phyloP scores from a whole-genome alignment of 169 alveolate genomes.

The Cryptosporidium ryanae region DNA sequence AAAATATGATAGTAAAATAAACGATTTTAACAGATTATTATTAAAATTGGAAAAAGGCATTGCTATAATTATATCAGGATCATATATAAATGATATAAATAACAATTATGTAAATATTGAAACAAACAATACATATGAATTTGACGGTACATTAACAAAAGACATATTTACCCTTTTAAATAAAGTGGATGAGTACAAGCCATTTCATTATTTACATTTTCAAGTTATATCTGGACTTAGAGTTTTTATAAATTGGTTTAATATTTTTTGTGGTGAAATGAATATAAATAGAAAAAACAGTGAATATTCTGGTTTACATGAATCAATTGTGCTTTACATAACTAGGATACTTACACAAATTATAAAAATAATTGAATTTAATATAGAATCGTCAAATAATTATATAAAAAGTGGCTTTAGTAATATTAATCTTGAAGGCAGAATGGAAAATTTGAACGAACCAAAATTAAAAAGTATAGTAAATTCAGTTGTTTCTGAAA shows the following conservation, averaged over 20 bases:
- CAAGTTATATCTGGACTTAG: constrained; percentile 40
- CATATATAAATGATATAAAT: background rate
- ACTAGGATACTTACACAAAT: constrained; percentile 33
- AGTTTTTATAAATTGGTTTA: background rate
- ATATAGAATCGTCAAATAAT: too few species aligned
- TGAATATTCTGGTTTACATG: constrained; percentile 13
- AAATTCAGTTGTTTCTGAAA: too few species aligned
- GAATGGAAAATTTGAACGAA: too few species aligned
- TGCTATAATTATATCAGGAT: constrained; percentile 12
- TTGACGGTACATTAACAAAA: constrained; percentile 37
- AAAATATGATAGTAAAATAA: background rate
- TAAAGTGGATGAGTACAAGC: background rate
- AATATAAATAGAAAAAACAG: background rate
- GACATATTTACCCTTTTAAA: constrained; percentile 41
- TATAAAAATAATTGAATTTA: constrained; percentile 18
- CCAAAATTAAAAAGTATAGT: too few species aligned
- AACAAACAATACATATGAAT: constrained; percentile 18
- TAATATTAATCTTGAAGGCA: background rate
- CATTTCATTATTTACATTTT: constrained; percentile 43
- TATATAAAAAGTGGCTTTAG: too few species aligned
- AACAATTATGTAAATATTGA: background rate
- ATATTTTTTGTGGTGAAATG: background rate
- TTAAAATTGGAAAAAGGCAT: background rate
- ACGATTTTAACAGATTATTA: background rate
- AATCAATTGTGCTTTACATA: constrained; percentile 9